Base-by-base conservation (phyloP, 164 flowering plant genomes). In the Umbilicus rupestris region DNA sequence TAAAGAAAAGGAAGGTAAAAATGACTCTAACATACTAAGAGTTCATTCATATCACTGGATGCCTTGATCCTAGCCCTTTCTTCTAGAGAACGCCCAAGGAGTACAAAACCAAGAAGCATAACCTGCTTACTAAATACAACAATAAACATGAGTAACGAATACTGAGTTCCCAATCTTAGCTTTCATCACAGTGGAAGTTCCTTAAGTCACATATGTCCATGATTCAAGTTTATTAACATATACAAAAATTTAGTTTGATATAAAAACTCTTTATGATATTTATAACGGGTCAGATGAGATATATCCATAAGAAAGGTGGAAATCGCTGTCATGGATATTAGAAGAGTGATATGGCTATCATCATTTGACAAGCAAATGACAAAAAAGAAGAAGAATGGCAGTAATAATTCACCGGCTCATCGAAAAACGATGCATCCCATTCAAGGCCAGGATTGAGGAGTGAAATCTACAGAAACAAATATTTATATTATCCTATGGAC, bases 61-160 rank as follows among this genome's bases (percentile, higher is more conserved):
- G 97, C 98, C 49, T 66, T 78, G 28, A 93, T 74, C 78, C 96
- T 87, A 24, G 97, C 96, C 44, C 73, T 87, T 76, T 93, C 98
- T 81, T 93, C 98, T 31, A 93, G 76, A 73, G 96, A 85, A 72
- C 98, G 98, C 31, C 98, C 97, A 69, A 93, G 96, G 67, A 90
- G 96, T 68, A 93, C 89, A 66, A 93, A 93, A 69, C 96, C 98
- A 81, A 93, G 92, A 86, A 93, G 98, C 98, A 93, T 93, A 79
- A 92, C 93, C 96, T 92, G 98, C 85, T 82, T 77, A 69, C 96
- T 89, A 89, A 72, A 79, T 68, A 72, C 66, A 78, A 70, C 69
- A 71, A 73, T 41, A 22, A 60, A 69, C 72, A 65, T 80, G 60
- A 55, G 31, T 28, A 55, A 55, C 28, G 5, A 28, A 9, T 5